Evolutionary conservation across 2,329 filamentous ascomycete species (phyloP).

Genomic region (Pseudopithomyces chartarum): DNA sequence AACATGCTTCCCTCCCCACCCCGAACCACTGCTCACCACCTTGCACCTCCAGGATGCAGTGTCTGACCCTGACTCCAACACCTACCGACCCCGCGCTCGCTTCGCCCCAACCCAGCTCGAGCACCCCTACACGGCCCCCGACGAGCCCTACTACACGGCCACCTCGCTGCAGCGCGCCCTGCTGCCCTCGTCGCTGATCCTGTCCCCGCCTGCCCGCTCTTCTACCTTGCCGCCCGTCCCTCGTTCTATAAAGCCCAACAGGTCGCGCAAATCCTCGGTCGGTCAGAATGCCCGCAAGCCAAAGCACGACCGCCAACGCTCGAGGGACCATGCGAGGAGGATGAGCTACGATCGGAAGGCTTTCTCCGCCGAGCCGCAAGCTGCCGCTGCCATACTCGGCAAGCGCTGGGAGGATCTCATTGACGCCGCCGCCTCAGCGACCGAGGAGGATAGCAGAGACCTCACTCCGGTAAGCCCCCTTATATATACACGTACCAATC

Average conservation of each 20-base stretch:
- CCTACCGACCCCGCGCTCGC: slow-evolving; percentile 44
- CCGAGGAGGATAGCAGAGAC: slow-evolving; percentile 87
- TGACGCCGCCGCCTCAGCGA: slow-evolving; percentile 89
- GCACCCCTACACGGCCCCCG: slow-evolving; percentile 67
- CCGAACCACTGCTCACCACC: slow-evolving; percentile 10
- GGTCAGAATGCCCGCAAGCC: slow-evolving; percentile 76
- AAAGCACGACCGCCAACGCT: slow-evolving; percentile 81
- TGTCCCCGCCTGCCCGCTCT: slow-evolving; percentile 83
- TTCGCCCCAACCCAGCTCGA: slow-evolving; percentile 58
- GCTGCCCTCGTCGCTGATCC: slow-evolving; percentile 79
- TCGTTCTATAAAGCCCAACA: slow-evolving; percentile 69
- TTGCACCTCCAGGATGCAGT: slow-evolving; percentile 38
- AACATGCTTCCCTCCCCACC: slow-evolving; percentile 21
- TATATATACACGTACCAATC: slow-evolving; percentile 12
- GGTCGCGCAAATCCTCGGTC: slow-evolving; percentile 85
- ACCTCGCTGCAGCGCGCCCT: slow-evolving; percentile 72
- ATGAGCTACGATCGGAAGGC: slow-evolving; percentile 79
- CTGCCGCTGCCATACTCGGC: slow-evolving; percentile 72
- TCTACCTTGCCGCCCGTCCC: slow-evolving; percentile 87
- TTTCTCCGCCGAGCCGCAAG: slow-evolving; percentile 81
- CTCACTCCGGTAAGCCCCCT: slow-evolving; percentile 75
- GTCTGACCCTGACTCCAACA: slow-evolving; percentile 46
- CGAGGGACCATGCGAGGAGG: slow-evolving; percentile 74
- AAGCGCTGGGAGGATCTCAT: slow-evolving; percentile 97
- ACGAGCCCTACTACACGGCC: slow-evolving; percentile 50